phyloP scores from a whole-genome alignment of 192 early-diverging fungal genomes.

The Entrophospora sp. region DNA sequence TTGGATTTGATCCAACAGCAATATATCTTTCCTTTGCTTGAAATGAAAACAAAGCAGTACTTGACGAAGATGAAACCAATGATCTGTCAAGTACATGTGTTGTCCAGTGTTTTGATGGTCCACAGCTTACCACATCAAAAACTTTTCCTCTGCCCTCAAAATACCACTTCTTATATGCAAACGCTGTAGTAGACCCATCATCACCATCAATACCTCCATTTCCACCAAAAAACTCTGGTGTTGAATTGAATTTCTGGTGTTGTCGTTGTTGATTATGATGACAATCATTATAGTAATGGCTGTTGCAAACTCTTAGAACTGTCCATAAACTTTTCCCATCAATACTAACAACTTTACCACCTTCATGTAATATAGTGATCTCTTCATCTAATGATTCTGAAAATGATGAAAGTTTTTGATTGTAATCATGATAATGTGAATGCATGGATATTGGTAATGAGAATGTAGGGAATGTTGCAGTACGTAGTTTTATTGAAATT shows the following conservation, averaged over 20 bases:
- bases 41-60: constrained; percentile 28
- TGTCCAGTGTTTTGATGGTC: constrained; percentile 26
- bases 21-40: constrained; percentile 44
- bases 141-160: constrained; percentile 35
- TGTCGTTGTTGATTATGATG: too few species aligned
- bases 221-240: background rate
- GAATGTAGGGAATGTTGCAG: constrained; percentile 23
- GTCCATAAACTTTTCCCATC: constrained; percentile 49
- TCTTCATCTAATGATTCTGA: constrained; percentile 42
- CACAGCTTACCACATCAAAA: constrained; percentile 37
- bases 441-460: constrained; percentile 18
- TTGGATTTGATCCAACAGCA: constrained; percentile 48
- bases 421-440: constrained; percentile 11
- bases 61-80: constrained; percentile 27
- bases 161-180: constrained; percentile 47
- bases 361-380: constrained; percentile 42
- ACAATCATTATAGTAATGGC: constrained; percentile 21
- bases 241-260: too few species aligned
- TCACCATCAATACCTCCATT: constrained; percentile 22
- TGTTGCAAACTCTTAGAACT: constrained; percentile 39
- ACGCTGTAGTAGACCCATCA: constrained; percentile 33
- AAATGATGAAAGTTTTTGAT: constrained; percentile 4
- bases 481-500: constrained; percentile 38
- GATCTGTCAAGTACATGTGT: constrained; percentile 26
- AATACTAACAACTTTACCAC: constrained; percentile 43